Conservation (phyloP, 2,329 filamentous ascomycete genomes). For the Pseudogymnoascus sp. region DNA sequence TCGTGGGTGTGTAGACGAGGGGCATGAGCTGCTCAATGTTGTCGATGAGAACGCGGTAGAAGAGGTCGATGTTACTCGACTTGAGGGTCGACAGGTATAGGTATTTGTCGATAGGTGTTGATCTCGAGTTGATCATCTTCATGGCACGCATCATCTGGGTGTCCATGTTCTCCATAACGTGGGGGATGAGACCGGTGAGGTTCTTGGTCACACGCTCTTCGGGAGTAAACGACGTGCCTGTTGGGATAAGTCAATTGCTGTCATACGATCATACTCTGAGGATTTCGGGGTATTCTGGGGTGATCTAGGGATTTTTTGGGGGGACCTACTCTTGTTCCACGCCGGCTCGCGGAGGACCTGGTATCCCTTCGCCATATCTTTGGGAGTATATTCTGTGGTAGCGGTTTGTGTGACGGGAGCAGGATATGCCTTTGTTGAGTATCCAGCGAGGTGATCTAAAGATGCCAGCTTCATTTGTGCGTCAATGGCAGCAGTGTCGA, state of each 20-base stretch:
- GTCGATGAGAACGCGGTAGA: slow-evolving; percentile 73
- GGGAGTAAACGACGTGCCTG: slow-evolving; percentile 55
- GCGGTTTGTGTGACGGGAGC: slow-evolving; percentile 45
- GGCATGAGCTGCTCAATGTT: slow-evolving; percentile 72
- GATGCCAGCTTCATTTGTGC: slow-evolving; percentile 51
- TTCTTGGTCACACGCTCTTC: slow-evolving; percentile 56
- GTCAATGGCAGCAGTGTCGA: slow-evolving; percentile 49
- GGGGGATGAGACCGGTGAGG: slow-evolving; percentile 56
- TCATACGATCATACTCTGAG: slow-evolving; percentile 10
- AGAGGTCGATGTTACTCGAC: slow-evolving; percentile 68
- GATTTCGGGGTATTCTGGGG: slow-evolving; percentile 6
- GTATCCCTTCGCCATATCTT: slow-evolving; percentile 47
- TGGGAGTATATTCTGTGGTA: slow-evolving; percentile 44
- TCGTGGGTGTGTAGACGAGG: slow-evolving; percentile 79
- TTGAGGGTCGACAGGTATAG: slow-evolving; percentile 71
- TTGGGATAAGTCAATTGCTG: slow-evolving; percentile 12
- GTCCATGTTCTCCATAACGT: slow-evolving; percentile 51
- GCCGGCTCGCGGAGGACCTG: slow-evolving; percentile 53
- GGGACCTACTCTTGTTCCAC: slow-evolving; percentile 54
- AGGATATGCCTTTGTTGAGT: slow-evolving; percentile 44
- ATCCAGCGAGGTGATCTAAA: slow-evolving; percentile 52
- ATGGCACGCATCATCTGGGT: slow-evolving; percentile 59
- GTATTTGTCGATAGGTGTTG: slow-evolving; percentile 71
- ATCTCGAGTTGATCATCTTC: slow-evolving; percentile 62
- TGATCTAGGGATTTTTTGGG: slow-evolving; percentile 1